phyloP scores from a whole-genome alignment of 192 early-diverging fungal species.

The Thamnidium elegans region DNA sequence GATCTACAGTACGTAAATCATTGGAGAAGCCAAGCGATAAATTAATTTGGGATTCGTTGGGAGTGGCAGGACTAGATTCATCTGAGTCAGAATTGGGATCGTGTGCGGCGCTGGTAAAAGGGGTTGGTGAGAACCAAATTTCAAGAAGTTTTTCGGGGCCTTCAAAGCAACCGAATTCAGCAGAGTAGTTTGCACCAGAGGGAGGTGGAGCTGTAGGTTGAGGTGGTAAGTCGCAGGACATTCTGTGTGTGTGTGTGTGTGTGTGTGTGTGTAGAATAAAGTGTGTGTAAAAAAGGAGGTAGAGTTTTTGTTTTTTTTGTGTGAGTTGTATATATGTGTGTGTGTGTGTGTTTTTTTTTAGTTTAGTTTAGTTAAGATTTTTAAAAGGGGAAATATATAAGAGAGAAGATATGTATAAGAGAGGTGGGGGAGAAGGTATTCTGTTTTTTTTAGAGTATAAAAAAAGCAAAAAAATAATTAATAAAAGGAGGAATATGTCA shows the following conservation, averaged over 20 bases:
- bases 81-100: slow-evolving; percentile 20
- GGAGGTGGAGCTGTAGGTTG: slow-evolving; percentile 29
- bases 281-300: neutral
- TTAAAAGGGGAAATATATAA: neutral
- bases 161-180: slow-evolving; percentile 69
- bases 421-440: too few species aligned
- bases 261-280: neutral
- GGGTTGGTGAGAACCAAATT: slow-evolving; percentile 83
- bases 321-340: neutral
- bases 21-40: slow-evolving; percentile 16
- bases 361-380: slow-evolving; percentile 1
- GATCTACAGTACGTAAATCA: slow-evolving; percentile 61
- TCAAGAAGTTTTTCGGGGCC: slow-evolving; percentile 98
- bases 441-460: neutral
- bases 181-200: slow-evolving; percentile 37
- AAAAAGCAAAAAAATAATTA: slow-evolving; percentile 5
- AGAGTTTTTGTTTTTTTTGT: slow-evolving; percentile 1
- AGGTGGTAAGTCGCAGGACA: slow-evolving; percentile 7
- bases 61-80: slow-evolving; percentile 15
- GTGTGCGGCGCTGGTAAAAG: neutral
- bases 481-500: slow-evolving; percentile 30
- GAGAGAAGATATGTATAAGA: slow-evolving; percentile 1
- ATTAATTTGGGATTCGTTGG: slow-evolving; percentile 16
- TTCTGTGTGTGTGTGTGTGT: neutral
- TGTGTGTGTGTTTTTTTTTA: neutral